Evolutionary conservation across 257 asterid genomes (phyloP), one percentile per base, ranked within the genome.

Genomic region (Plantago ovata): DNA sequence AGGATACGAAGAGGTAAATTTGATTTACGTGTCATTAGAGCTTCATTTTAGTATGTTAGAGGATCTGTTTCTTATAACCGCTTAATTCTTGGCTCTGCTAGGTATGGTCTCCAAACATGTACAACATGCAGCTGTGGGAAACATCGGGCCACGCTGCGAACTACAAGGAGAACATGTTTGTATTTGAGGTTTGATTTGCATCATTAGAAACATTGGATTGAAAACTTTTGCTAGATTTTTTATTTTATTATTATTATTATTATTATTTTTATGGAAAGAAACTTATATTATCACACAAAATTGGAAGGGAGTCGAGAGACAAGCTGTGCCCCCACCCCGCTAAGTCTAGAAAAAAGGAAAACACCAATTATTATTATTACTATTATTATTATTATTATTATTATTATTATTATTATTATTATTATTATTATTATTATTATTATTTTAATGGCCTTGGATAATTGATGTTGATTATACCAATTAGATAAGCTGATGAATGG

Each of bases 81-180:
- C 15, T 23, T 28, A 50, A 12, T 68, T 40, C 53, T 59, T 82
- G 64, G 52, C 63, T 69, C 66, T 62, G 56, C 20, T 64, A 92
- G 98, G 98, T 92, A 20, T 75, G 87, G 94, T 72, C 84, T 47
- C 94, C 98, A 58, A 86, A 89, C 78, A 82, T 93, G 91, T 93
- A 79, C 71, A 86, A 88, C 61, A 93, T 93, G 98, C 84, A 93
- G 66, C 79, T 93, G 42, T 93, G 96, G 97, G 97, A 93, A 78
- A 86, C 95, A 52, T 93, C 97, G 64, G 98, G 98, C 42, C 98
- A 93, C 75, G 98, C 98, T 73, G 98, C 95, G 60, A 86, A 93
- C 70, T 93, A 93, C 77, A 88, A 73, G 83, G 96, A 92, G 78
- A 92, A 92, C 70, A 92, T 92, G 97, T 88, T 92, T 76, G 73